phyloP scores from a whole-genome alignment of 1,139 yeast genomes.

The Geotrichum klebahnii region DNA sequence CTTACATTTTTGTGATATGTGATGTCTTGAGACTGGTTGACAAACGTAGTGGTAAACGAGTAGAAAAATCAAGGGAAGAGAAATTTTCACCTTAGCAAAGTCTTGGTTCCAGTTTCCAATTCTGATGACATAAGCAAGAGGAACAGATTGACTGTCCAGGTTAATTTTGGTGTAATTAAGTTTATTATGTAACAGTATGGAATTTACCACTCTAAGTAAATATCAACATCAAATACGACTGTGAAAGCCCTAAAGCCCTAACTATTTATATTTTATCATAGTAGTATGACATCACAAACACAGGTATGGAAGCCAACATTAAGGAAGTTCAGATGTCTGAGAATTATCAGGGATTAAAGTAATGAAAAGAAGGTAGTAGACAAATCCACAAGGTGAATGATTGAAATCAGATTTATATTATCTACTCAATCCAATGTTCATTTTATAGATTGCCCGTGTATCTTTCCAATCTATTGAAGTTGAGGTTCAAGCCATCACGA shows the following conservation, averaged over 20 bases:
- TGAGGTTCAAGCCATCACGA: too few relatives aligned
- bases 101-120: background rate
- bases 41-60: conserved; percentile 17
- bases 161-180: too few relatives aligned
- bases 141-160: too few relatives aligned
- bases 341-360: too few relatives aligned
- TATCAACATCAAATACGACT: background rate
- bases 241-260: conserved; percentile 21
- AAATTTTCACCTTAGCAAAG: conserved; percentile 9
- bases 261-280: background rate
- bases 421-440: too few relatives aligned
- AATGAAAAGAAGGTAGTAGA: too few relatives aligned
- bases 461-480: too few relatives aligned
- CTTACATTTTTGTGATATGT: conserved; percentile 19
- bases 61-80: conserved; percentile 8
- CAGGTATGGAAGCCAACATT: background rate
- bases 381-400: too few relatives aligned
- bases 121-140: background rate
- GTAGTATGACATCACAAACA: too few relatives aligned
- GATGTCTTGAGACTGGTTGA: conserved; percentile 18
- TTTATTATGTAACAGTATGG: too few relatives aligned
- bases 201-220: background rate
- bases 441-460: too few relatives aligned
- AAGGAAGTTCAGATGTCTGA: background rate
- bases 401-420: too few relatives aligned